These are phyloP conservation scores for Zalaria sp. DNA, from an alignment of 2,329 filamentous ascomycete species.

Conservation along the genomic window DNA sequence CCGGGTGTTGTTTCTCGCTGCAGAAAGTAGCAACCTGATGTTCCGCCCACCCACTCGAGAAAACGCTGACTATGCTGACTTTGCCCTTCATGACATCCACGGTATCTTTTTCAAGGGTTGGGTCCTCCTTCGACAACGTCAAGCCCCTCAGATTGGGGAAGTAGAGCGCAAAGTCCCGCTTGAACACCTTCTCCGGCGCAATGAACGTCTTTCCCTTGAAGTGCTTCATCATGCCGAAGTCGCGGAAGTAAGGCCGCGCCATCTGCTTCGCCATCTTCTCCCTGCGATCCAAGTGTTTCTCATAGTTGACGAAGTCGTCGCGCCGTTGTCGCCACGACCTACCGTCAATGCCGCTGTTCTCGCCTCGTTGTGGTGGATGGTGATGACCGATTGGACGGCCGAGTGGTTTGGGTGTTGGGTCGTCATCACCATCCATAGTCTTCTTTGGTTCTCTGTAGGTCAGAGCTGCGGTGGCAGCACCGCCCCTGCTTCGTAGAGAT, in stretches of 20 bases:
- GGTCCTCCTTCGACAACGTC: slow-evolving; percentile 55
- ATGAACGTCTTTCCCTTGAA: slow-evolving; percentile 83
- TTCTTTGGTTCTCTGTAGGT: neutral
- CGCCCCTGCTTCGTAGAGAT: slow-evolving; percentile 10
- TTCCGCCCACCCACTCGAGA: slow-evolving; percentile 76
- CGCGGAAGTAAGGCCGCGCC: slow-evolving; percentile 82
- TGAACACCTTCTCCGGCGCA: slow-evolving; percentile 73
- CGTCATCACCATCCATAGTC: slow-evolving; percentile 12
- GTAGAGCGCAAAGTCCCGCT: slow-evolving; percentile 66
- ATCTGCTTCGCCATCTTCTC: slow-evolving; percentile 65
- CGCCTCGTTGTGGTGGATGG: slow-evolving; percentile 56
- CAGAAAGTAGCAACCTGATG: slow-evolving; percentile 63
- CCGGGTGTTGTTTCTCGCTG: slow-evolving; percentile 50
- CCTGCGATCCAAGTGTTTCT: slow-evolving; percentile 66
- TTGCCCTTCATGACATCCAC: slow-evolving; percentile 60
- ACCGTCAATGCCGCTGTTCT: slow-evolving; percentile 66
- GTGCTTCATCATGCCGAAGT: slow-evolving; percentile 79
- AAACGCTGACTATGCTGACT: slow-evolving; percentile 66
- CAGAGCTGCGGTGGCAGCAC: slow-evolving; percentile 1
- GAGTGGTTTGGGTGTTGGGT: slow-evolving; percentile 39
- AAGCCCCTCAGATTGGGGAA: slow-evolving; percentile 84
- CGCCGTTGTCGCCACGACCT: slow-evolving; percentile 54
- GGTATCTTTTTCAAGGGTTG: slow-evolving; percentile 59
- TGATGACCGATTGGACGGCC: slow-evolving; percentile 70
- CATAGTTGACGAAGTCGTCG: slow-evolving; percentile 71